Percentiles rank a stretch among this genome's conserved stretches.
phyloP scores from a whole-genome alignment of 768 basidiomycete species.

The Lenzites betulinus region DNA sequence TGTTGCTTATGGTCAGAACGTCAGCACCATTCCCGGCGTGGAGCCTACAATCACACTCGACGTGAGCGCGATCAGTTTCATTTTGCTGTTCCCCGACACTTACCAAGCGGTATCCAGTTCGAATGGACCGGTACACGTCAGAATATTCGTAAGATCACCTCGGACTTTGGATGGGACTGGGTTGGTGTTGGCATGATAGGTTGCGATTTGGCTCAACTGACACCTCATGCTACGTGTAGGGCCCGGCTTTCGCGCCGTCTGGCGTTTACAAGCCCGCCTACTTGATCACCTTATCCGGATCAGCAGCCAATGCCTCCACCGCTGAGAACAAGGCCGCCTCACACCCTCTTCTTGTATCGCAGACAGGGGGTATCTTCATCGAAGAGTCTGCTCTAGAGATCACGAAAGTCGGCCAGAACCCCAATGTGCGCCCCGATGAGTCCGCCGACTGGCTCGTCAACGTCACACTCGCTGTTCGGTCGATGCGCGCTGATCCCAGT shows the following conservation, averaged over 20 bases:
- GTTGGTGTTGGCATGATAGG: slow-evolving; percentile 31
- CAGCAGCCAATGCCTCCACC: neutral
- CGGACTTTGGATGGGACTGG: slow-evolving; percentile 68
- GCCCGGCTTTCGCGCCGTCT: slow-evolving; percentile 57
- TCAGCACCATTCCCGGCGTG: slow-evolving; percentile 49
- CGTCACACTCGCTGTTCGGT: slow-evolving; percentile 50
- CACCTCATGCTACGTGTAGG: slow-evolving; percentile 32
- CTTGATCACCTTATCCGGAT: slow-evolving; percentile 43
- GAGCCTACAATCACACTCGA: slow-evolving; percentile 41
- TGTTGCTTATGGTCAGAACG: slow-evolving; percentile 53
- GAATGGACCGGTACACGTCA: slow-evolving; percentile 51
- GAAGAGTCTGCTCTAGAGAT: slow-evolving; percentile 58
- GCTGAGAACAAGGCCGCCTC: slow-evolving; percentile 10
- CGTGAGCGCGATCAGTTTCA: slow-evolving; percentile 29
- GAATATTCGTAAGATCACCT: slow-evolving; percentile 51
- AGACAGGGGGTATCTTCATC: slow-evolving; percentile 38
- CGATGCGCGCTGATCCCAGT: slow-evolving; percentile 36
- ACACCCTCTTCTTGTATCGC: slow-evolving; percentile 26
- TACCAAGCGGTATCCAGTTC: slow-evolving; percentile 35
- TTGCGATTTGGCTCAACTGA: neutral
- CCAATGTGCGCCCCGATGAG: slow-evolving; percentile 43
- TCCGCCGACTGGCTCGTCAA: slow-evolving; percentile 57
- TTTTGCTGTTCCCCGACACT: neutral
- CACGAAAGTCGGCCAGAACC: slow-evolving; percentile 51
- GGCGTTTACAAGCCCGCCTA: slow-evolving; percentile 59